Base-by-base conservation (phyloP, 306 rosid species). In the Cucurbita maxima region DNA sequence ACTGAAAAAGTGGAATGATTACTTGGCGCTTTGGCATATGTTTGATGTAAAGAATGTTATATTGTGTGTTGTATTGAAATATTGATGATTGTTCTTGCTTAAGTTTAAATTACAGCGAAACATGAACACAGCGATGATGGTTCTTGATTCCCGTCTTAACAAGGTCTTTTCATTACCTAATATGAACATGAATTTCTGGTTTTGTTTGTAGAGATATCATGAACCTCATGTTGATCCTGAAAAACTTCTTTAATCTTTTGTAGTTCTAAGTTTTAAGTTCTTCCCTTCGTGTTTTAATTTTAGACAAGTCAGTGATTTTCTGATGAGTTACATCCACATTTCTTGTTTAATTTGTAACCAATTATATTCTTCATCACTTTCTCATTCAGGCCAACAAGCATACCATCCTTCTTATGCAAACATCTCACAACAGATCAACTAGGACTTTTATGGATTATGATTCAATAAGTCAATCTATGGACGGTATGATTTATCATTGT, bases 371-470 rank as follows among this genome's bases (percentile, higher is more conserved):
- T 61, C 53, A 55, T 80, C 59, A 8, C 6, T 37, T 6, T 79
- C 54, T 36, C 44, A 8, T 81, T 79, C 75, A 94, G 99, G 95
- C 97, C 76, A 88, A 95, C 87, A 87, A 83, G 57, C 99, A 95
- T 48, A 48, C 99, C 36, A 95, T 95, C 68, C 87, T 95, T 82
- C 90, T 95, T 15, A 85, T 95, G 96, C 99, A 95, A 84, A 83
- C 92, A 51, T 88, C 99, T 76, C 96, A 75, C 44, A 89, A 77
- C 84, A 87, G 88, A 79, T 88, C 97, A 7, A 83, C 96, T 45
- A 85, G 99, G 80, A 95, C 99, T 1, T 95, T 91, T 83, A 91
- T 89, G 99, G 96, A 91, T 82, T 95, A 85, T 75, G 92, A 76
- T 3, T 89, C 99, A 0, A 84, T 91, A 16, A 85, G 90, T 73